Conservation (phyloP, 257 asterid genomes). For the Petunia secreta region DNA sequence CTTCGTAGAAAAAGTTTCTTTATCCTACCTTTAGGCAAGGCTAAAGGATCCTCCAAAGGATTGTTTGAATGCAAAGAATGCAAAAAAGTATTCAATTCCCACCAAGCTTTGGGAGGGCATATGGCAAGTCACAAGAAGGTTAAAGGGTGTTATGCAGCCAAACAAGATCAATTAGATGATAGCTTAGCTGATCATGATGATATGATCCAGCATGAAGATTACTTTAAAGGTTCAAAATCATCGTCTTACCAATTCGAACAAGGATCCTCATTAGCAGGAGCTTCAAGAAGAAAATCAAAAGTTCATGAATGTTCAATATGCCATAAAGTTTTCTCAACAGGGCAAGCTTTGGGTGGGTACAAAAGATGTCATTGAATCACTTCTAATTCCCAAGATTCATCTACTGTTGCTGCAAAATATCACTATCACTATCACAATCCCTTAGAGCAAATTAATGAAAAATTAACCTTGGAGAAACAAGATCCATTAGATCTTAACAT, state of each 20-base stretch:
- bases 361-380: slow-evolving; percentile 95
- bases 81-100: slow-evolving; percentile 90
- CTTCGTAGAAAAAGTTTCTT: background rate
- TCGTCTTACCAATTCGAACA: slow-evolving; percentile 51
- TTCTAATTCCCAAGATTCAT: slow-evolving; percentile 47
- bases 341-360: slow-evolving; percentile 97
- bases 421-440: slow-evolving; percentile 35
- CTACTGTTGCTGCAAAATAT: slow-evolving; percentile 47
- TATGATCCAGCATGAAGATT: slow-evolving; percentile 46
- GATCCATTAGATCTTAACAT: too few relatives aligned
- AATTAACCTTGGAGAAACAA: too few relatives aligned
- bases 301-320: slow-evolving; percentile 94
- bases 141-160: slow-evolving; percentile 86
- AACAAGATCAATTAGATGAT: slow-evolving; percentile 58
- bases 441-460: too few relatives aligned
- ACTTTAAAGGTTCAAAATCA: slow-evolving; percentile 45
- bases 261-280: slow-evolving; percentile 45
- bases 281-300: slow-evolving; percentile 65
- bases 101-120: slow-evolving; percentile 94
- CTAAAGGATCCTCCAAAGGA: slow-evolving; percentile 55
- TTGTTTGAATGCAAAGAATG: slow-evolving; percentile 77
- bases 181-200: slow-evolving; percentile 38
- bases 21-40: slow-evolving; percentile 35
- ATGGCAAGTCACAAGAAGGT: slow-evolving; percentile 95
- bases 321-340: slow-evolving; percentile 77